A percentile compares a stretch with the other conserved stretches of the same genome.
phyloP scores from a whole-genome alignment of 352 stramenopile species.

The Phytophthora melonis region DNA sequence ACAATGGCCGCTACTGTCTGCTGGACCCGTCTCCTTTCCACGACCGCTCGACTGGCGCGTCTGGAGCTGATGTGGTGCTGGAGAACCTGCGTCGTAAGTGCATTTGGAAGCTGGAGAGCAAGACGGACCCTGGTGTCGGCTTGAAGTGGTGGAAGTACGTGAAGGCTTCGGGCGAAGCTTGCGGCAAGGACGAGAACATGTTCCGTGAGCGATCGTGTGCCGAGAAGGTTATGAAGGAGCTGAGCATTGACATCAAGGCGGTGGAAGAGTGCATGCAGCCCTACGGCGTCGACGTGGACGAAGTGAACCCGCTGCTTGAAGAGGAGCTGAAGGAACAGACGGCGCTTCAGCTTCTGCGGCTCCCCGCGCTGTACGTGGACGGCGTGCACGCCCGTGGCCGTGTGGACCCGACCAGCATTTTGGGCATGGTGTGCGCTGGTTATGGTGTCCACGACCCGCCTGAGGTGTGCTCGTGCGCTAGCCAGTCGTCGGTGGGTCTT shows the following conservation, averaged over 20 bases:
- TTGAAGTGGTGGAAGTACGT: slow-evolving; percentile 96
- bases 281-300: slow-evolving; percentile 90
- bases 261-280: slow-evolving; percentile 96
- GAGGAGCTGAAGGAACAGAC: slow-evolving; percentile 92
- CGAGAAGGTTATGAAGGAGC: slow-evolving; percentile 91
- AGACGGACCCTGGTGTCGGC: slow-evolving; percentile 86
- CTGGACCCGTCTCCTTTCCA: slow-evolving; percentile 95
- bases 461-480: slow-evolving; percentile 79
- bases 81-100: slow-evolving; percentile 95
- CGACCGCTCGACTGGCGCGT: slow-evolving; percentile 92
- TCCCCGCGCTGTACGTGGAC: slow-evolving; percentile 96
- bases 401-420: slow-evolving; percentile 88
- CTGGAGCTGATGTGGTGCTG: slow-evolving; percentile 94
- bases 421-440: slow-evolving; percentile 87
- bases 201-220: slow-evolving; percentile 92
- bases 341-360: slow-evolving; percentile 90
- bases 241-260: slow-evolving; percentile 80
- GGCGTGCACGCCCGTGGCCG: slow-evolving; percentile 92
- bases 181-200: slow-evolving; percentile 81
- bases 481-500: slow-evolving; percentile 68
- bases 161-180: slow-evolving; percentile 90
- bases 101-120: slow-evolving; percentile 93
- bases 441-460: slow-evolving; percentile 87
- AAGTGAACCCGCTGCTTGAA: slow-evolving; percentile 91
- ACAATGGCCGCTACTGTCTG: slow-evolving; percentile 97